Evolutionary conservation across 2,329 filamentous ascomycete genomes (phyloP).

Genomic region (Ophiostoma sp.): DNA sequence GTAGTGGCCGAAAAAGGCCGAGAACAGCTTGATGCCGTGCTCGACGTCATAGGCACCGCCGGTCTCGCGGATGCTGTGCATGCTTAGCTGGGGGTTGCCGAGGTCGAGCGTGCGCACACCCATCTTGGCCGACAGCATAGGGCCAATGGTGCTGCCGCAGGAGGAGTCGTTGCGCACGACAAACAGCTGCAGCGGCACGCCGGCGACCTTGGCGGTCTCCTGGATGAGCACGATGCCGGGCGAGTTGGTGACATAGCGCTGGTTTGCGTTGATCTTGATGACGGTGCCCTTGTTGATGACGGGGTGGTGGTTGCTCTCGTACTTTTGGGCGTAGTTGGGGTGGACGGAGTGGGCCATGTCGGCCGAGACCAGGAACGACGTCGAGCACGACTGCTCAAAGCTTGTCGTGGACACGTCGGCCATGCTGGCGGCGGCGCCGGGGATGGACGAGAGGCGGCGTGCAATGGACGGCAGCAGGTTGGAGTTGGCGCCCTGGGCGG

Average conservation of each 20-base stretch:
- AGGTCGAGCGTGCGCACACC: constrained; percentile 86
- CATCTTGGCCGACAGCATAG: constrained; percentile 84
- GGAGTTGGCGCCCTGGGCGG: constrained; percentile 88
- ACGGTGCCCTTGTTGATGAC: constrained; percentile 96
- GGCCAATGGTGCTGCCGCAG: constrained; percentile 94
- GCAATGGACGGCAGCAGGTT: constrained; percentile 85
- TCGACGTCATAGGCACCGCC: constrained; percentile 83
- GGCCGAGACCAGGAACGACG: constrained; percentile 89
- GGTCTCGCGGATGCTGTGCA: constrained; percentile 96
- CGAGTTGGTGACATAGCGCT: constrained; percentile 92
- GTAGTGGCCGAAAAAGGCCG: constrained; percentile 79
- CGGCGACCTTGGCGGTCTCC: constrained; percentile 68
- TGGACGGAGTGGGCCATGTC: constrained; percentile 98
- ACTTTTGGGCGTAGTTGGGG: constrained; percentile 89
- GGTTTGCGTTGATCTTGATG: constrained; percentile 97
- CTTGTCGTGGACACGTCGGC: constrained; percentile 70
- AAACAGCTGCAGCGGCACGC: constrained; percentile 88
- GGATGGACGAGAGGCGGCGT: constrained; percentile 76
- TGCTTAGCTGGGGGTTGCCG: constrained; percentile 88
- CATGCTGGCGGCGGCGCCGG: constrained; percentile 44
- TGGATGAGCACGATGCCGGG: constrained; percentile 90
- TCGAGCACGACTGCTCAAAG: constrained; percentile 86
- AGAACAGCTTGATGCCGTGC: constrained; percentile 78
- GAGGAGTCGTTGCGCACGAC: constrained; percentile 93
- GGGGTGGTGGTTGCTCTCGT: constrained; percentile 83